Evolutionary conservation across 345 rosid species (phyloP), one percentile per base, ranked within the genome.

Genomic region (Dipteronia sinensis): DNA sequence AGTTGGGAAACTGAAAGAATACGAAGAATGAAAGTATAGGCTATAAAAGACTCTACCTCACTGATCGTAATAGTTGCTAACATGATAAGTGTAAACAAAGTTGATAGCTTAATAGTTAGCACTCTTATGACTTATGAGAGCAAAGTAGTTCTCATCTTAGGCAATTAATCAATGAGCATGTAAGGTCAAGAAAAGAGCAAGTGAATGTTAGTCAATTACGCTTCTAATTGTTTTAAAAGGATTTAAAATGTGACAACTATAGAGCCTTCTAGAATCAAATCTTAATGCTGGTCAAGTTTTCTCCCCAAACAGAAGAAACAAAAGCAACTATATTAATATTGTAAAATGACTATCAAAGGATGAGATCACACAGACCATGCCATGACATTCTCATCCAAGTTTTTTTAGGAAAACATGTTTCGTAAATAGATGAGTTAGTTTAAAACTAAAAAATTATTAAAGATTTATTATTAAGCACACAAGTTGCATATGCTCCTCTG

Each of bases 1-100:
- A 69, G 63, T 81, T 77, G 46, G 81, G 77, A 71, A 77, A 42
- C 61, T 75, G 13, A 13, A 61, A 65, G 38, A 71, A 58, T 66
- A 53, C n/a, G 42, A 69, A 58, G 44, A 78, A 49, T 46, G 22
- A 44, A 73, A 47, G n/a, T n/a, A 74, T 22, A 47, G 66, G 46
- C 64, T 73, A 53, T 42, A 9, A 7, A 40, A 19, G 69, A 38
- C 59, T 42, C 68, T 34, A 61, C 59, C 63, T 40, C n/a, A n/a
- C n/a, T n/a, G n/a, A 46, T 40, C 44, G 49, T 25, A 27, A 25
- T 12, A 3, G 25, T 64, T 46, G 47, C 1, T n/a, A n/a, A n/a
- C n/a, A n/a, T n/a, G n/a, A n/a, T n/a, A 16, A 19, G 16, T 40
- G 7, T 10, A 73, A 10, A 73, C 15, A 23, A 17, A 10, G 44